A percentile compares a stretch with the other conserved stretches of the same genome.
phyloP scores from a whole-genome alignment of 805 yeast genomes.

The Starmerella asiatica region DNA sequence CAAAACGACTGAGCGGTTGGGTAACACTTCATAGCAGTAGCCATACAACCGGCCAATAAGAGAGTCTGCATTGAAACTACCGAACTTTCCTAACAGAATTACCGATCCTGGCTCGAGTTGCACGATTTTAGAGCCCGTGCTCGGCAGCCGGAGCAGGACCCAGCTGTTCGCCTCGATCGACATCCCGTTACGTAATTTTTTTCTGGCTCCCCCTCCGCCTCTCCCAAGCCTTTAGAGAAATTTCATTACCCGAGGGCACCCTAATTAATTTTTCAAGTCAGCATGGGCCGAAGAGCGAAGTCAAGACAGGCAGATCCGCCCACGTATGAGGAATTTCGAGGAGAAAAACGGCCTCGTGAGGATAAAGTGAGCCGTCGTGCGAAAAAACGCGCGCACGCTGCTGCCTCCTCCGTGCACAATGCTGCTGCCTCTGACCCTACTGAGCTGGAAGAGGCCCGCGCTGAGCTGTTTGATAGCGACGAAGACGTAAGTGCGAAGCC shows the following conservation, averaged over 20 bases:
- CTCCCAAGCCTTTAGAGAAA: background rate
- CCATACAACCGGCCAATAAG: conserved; percentile 76
- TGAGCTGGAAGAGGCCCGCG: conserved; percentile 42
- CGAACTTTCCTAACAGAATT: conserved; percentile 80
- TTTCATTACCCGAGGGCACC: background rate
- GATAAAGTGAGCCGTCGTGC: conserved; percentile 23
- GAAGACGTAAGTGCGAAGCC: conserved; percentile 45
- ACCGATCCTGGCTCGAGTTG: conserved; percentile 46
- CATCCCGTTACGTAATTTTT: conserved; percentile 11
- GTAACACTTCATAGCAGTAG: conserved; percentile 72
- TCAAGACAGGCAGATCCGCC: conserved; percentile 93
- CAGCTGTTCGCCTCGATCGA: conserved; percentile 37
- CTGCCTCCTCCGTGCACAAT: conserved; percentile 21
- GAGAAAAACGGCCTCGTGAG: conserved; percentile 21
- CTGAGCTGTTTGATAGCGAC: conserved; percentile 47
- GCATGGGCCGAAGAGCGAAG: conserved; percentile 86
- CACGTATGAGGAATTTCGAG: conserved; percentile 61
- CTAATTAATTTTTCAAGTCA: conserved; percentile 4
- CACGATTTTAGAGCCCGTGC: conserved; percentile 64
- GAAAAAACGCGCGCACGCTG: conserved; percentile 22
- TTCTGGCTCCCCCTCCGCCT: background rate
- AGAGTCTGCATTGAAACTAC: conserved; percentile 61
- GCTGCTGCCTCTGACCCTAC: conserved; percentile 25
- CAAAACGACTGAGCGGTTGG: conserved; percentile 29
- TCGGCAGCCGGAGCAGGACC: conserved; percentile 65